These are phyloP conservation scores for Kwoniella sp. DNA, from an alignment of 768 basidiomycete genomes.

Conservation along the genomic window DNA sequence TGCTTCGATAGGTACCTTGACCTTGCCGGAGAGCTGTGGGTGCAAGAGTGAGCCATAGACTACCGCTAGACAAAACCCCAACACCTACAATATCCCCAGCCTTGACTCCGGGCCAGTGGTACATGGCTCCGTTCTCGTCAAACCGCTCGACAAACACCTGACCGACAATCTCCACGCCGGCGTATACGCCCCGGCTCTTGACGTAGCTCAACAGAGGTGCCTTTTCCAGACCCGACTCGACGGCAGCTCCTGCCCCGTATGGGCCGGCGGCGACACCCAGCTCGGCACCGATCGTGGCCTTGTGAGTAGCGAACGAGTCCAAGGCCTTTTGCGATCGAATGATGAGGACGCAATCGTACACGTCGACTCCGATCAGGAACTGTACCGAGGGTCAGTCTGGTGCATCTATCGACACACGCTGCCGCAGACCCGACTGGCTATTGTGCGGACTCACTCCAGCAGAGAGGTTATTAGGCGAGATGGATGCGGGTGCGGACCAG, in stretches of 20 bases:
- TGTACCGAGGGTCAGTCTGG: not conserved
- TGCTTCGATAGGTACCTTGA: constrained; percentile 40
- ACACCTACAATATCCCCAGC: constrained; percentile 47
- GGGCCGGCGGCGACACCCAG: constrained; percentile 48
- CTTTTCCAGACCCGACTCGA: constrained; percentile 45
- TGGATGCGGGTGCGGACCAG: constrained; percentile 48
- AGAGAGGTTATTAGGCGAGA: constrained; percentile 48
- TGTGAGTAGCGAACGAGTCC: constrained; percentile 48
- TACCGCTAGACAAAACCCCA: not conserved
- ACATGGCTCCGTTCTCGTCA: constrained; percentile 49
- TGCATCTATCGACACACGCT: too few species aligned
- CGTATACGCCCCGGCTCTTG: constrained; percentile 46
- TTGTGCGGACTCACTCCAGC: constrained; percentile 43
- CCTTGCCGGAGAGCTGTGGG: constrained; percentile 42
- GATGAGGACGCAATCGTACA: constrained; percentile 50
- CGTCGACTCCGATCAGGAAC: constrained; percentile 49
- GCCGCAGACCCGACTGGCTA: too few species aligned
- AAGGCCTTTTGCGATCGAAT: constrained; percentile 46
- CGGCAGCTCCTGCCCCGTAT: constrained; percentile 48
- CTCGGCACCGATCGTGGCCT: constrained; percentile 45
- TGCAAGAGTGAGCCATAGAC: not conserved
- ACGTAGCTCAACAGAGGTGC: constrained; percentile 49
- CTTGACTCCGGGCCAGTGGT: constrained; percentile 48
- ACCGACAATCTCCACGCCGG: constrained; percentile 49
- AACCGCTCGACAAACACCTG: constrained; percentile 49